phyloP scores from a whole-genome alignment of 2,329 filamentous ascomycete species.

The Bipolaris gigantea region DNA sequence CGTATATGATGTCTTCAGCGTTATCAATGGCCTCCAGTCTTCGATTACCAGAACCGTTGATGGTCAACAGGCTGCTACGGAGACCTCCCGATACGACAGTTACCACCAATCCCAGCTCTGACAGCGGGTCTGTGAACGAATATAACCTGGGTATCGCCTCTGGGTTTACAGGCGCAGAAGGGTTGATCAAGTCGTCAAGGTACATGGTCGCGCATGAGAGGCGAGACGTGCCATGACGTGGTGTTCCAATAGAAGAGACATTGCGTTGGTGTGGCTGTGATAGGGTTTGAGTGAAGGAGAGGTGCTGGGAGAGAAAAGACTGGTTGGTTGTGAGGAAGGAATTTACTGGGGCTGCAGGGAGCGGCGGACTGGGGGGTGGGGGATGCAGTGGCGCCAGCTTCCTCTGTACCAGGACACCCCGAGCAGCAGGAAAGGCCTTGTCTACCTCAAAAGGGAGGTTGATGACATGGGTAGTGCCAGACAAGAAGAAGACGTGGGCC shows the following conservation, averaged over 20 bases:
- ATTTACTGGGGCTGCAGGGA: constrained; percentile 69
- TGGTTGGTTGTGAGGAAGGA: constrained; percentile 68
- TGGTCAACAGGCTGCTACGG: constrained; percentile 33
- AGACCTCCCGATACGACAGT: constrained; percentile 35
- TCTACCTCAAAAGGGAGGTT: constrained; percentile 96
- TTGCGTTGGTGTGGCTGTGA: constrained; percentile 36
- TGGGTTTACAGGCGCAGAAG: constrained; percentile 25
- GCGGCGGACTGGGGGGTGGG: constrained; percentile 40
- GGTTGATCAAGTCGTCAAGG: constrained; percentile 38
- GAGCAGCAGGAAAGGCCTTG: constrained; percentile 77
- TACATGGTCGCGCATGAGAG: constrained; percentile 31
- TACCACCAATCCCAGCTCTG: constrained; percentile 83
- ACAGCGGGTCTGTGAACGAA: constrained; percentile 80
- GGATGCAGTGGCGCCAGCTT: constrained; percentile 61
- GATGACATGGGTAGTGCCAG: constrained; percentile 83
- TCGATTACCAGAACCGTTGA: constrained; percentile 37
- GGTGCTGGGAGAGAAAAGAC: constrained; percentile 57
- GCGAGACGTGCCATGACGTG: constrained; percentile 24
- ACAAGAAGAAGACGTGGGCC: constrained; percentile 88
- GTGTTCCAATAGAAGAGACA: constrained; percentile 33
- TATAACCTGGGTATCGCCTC: constrained; percentile 74
- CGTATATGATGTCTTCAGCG: constrained; percentile 80
- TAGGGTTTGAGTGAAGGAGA: constrained; percentile 52
- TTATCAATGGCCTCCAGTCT: constrained; percentile 66
- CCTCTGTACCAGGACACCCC: constrained; percentile 83